Percentiles rank a stretch among this genome's conserved stretches.
Evolutionary conservation across 768 basidiomycete genomes (phyloP).

Genomic region (Xerocomellus chrysenteron): DNA sequence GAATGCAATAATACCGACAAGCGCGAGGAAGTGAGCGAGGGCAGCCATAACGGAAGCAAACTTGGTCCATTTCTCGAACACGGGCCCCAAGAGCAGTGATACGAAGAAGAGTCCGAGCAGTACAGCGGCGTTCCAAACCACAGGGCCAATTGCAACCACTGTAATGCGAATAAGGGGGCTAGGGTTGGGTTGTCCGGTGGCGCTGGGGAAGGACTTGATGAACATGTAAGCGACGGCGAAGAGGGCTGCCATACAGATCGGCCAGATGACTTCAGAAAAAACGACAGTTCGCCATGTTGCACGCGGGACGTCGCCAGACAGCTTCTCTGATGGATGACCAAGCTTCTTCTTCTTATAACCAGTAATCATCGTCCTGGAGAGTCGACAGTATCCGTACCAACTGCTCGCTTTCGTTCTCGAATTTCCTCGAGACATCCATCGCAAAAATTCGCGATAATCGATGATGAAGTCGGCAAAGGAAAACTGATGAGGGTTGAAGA

Average conservation of each 20-base stretch:
- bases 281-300: slow-evolving; percentile 85
- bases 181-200: slow-evolving; percentile 61
- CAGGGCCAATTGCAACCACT: slow-evolving; percentile 86
- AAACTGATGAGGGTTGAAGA: slow-evolving; percentile 99
- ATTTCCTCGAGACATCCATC: slow-evolving; percentile 99
- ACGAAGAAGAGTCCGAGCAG: slow-evolving; percentile 84
- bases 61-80: slow-evolving; percentile 79
- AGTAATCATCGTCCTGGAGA: slow-evolving; percentile 95
- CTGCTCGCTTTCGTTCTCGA: slow-evolving; percentile 95
- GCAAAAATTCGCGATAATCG: slow-evolving; percentile 96
- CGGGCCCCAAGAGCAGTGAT: slow-evolving; percentile 89
- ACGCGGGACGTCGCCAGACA: slow-evolving; percentile 91
- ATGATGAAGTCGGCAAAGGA: slow-evolving; percentile 96
- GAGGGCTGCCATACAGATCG: slow-evolving; percentile 70
- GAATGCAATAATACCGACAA: slow-evolving; percentile 83
- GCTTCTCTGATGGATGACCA: slow-evolving; percentile 95
- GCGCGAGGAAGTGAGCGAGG: slow-evolving; percentile 77
- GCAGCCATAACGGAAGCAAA: slow-evolving; percentile 94
- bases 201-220: slow-evolving; percentile 84
- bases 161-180: slow-evolving; percentile 87
- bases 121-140: slow-evolving; percentile 92
- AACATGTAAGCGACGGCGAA: slow-evolving; percentile 90
- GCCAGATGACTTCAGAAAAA: slow-evolving; percentile 80
- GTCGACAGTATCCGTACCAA: slow-evolving; percentile 99
- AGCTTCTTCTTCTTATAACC: slow-evolving; percentile 99